Evolutionary conservation across 495 filamentous ascomycete genomes (phyloP).

Genomic region (Clohesyomyces aquaticus): DNA sequence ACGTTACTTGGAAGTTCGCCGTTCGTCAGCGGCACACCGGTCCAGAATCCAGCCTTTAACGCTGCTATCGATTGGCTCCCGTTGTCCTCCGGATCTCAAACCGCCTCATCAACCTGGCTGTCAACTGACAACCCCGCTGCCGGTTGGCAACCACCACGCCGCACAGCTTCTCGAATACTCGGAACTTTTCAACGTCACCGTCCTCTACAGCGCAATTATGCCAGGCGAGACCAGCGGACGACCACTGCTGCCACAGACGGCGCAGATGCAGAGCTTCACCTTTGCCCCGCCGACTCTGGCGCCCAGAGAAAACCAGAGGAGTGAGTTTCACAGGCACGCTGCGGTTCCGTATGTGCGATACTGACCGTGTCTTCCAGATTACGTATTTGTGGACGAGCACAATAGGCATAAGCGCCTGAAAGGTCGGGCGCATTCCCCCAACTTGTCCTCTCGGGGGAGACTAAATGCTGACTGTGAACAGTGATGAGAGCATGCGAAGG

Average conservation of each 20-base stretch:
- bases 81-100: constrained; percentile 22
- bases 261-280: constrained; percentile 60
- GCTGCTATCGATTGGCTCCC: constrained; percentile 23
- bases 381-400: constrained; percentile 99
- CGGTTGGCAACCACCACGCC: constrained; percentile 8
- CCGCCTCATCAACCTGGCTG: constrained; percentile 11
- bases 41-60: constrained; percentile 20
- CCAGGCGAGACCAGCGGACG: constrained; percentile 60
- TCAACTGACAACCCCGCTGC: constrained; percentile 33
- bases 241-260: constrained; percentile 61
- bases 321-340: constrained; percentile 48
- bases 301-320: constrained; percentile 68
- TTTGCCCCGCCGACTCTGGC: constrained; percentile 62
- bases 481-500: constrained; percentile 99
- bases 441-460: background rate
- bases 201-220: constrained; percentile 45
- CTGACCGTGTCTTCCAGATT: constrained; percentile 62
- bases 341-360: background rate
- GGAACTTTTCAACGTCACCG: background rate
- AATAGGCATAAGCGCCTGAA: constrained; percentile 97
- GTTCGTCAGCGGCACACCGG: constrained; percentile 23
- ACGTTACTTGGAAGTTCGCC: background rate
- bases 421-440: constrained; percentile 58
- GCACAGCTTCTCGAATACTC: background rate
- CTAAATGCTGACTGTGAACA: constrained; percentile 48